A percentile compares a stretch with the other conserved stretches of the same genome.
Conservation (phyloP, 2,329 filamentous ascomycete species). For the Mycogone perniciosa region DNA sequence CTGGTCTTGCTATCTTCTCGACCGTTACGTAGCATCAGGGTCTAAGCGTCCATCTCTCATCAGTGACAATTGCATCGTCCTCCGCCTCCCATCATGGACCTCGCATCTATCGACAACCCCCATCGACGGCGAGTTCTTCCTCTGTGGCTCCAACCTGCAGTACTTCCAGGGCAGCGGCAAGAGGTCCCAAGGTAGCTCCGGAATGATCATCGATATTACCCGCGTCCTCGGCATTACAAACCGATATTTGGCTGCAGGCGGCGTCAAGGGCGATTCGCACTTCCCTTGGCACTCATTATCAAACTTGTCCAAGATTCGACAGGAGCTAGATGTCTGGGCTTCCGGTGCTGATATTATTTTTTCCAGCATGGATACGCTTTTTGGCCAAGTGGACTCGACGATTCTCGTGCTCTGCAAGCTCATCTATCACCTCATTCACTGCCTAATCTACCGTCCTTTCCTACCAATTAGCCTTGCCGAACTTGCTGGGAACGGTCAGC, state of each 20-base stretch:
- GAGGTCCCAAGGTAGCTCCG: slow-evolving; percentile 66
- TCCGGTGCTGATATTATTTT: slow-evolving; percentile 75
- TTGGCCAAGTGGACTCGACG: slow-evolving; percentile 72
- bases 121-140: slow-evolving; percentile 74
- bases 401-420: slow-evolving; percentile 77
- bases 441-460: slow-evolving; percentile 80
- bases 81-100: slow-evolving; percentile 71
- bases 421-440: slow-evolving; percentile 81
- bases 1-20: slow-evolving; percentile 83
- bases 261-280: slow-evolving; percentile 82
- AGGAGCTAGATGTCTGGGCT: slow-evolving; percentile 80
- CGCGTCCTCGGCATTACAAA: slow-evolving; percentile 79
- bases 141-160: slow-evolving; percentile 70
- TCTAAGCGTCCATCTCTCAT: slow-evolving; percentile 78
- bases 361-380: slow-evolving; percentile 65
- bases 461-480: slow-evolving; percentile 78
- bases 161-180: slow-evolving; percentile 63
- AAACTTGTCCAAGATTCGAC: slow-evolving; percentile 76
- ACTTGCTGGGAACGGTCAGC: slow-evolving; percentile 70
- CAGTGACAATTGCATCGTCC: slow-evolving; percentile 66
- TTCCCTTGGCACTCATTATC: slow-evolving; percentile 88
- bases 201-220: slow-evolving; percentile 78
- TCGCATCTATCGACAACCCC: slow-evolving; percentile 54
- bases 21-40: slow-evolving; percentile 75
- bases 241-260: slow-evolving; percentile 74